These are phyloP conservation scores for Epichloe sp. DNA, from an alignment of 2,329 filamentous ascomycete genomes.

Conservation along the genomic window DNA sequence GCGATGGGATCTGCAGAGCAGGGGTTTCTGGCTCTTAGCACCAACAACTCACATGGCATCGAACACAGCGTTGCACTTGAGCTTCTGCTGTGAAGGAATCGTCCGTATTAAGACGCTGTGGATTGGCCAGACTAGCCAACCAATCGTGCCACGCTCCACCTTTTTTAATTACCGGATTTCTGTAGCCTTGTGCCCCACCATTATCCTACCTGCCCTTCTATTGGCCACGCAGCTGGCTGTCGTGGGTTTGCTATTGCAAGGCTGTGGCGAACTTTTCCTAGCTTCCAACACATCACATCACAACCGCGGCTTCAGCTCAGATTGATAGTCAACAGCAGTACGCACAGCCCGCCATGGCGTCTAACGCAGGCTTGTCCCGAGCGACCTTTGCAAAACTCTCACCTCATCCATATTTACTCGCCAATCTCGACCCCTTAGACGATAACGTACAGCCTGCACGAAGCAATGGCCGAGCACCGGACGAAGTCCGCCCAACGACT, in stretches of 20 bases:
- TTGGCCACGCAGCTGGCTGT: background rate
- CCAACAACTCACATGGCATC: no score
- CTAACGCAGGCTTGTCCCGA: constrained; percentile 33
- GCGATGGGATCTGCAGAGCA: background rate
- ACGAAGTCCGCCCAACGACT: constrained; percentile 57
- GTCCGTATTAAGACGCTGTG: no score
- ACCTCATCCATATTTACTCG: constrained; percentile 77
- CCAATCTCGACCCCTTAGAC: constrained; percentile 59
- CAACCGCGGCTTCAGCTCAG: background rate
- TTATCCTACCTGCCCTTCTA: background rate
- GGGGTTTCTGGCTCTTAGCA: no score
- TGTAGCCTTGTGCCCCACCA: constrained; percentile 2
- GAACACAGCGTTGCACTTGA: no score
- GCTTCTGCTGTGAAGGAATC: no score
- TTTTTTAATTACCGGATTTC: no score
- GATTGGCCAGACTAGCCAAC: no score
- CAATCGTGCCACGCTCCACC: no score
- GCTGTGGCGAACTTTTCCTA: constrained; percentile 4
- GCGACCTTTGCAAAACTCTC: constrained; percentile 80
- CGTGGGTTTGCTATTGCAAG: background rate
- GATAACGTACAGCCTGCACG: constrained; percentile 41
- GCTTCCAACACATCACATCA: background rate
- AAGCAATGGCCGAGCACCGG: constrained; percentile 66
- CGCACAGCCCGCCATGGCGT: constrained; percentile 14
- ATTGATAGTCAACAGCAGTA: background rate